phyloP scores from a whole-genome alignment of 1,284 basidiomycete genomes.

The Coniferiporia weirii region DNA sequence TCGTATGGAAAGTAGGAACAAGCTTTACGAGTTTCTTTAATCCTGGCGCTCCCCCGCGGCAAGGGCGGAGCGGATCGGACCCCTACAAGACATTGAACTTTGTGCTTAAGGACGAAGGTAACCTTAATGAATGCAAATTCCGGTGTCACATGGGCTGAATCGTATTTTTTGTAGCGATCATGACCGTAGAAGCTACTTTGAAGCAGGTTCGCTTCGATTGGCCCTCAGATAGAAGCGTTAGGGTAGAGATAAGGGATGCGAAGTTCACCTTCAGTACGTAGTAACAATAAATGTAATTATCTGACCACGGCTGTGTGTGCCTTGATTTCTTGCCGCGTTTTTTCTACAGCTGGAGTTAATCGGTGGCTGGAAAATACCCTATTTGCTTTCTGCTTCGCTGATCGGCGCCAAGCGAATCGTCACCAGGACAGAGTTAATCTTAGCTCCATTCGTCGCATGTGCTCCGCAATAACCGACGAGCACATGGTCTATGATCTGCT shows the following conservation, averaged over 20 bases:
- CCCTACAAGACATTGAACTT: conserved; percentile 85
- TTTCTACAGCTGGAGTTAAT: neutral
- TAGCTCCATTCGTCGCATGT: too few species aligned
- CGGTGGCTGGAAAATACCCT: too few species aligned
- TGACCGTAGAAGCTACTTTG: conserved; percentile 67
- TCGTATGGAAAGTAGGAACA: conserved; percentile 88
- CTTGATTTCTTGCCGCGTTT: neutral
- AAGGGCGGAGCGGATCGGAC: conserved; percentile 73
- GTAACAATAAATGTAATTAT: neutral
- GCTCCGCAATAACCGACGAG: too few species aligned
- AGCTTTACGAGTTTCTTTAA: conserved; percentile 86
- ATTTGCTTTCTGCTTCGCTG: neutral
- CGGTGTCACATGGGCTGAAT: neutral
- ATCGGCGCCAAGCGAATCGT: too few species aligned
- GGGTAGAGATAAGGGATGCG: conserved; percentile 75
- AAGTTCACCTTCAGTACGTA: conserved; percentile 79
- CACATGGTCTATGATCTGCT: too few species aligned
- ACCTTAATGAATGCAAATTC: conserved; percentile 18
- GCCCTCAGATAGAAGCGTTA: conserved; percentile 76
- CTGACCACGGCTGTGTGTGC: neutral
- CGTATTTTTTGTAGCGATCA: conserved; percentile 42
- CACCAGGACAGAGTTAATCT: too few species aligned
- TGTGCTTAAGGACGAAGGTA: conserved; percentile 61
- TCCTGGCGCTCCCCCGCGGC: conserved; percentile 88
- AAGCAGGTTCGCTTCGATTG: conserved; percentile 79